phyloP scores from a whole-genome alignment of 306 rosid species.

The Medicago truncatula region DNA sequence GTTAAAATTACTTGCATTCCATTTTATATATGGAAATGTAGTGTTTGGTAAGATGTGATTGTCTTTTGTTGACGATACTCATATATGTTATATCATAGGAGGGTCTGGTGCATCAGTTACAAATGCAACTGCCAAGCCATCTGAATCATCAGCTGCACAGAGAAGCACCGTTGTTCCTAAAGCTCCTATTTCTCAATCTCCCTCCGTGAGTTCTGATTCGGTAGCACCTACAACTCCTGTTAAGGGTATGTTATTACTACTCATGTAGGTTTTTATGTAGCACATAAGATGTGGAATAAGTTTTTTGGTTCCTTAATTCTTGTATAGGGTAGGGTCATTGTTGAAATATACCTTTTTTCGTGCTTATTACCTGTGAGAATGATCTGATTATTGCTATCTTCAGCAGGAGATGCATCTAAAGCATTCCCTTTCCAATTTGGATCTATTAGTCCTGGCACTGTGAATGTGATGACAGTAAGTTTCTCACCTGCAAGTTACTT shows the following conservation, averaged over 20 bases:
- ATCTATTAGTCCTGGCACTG: conserved; percentile 74
- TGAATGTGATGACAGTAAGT: conserved; percentile 80
- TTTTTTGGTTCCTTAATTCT: conserved; percentile 22
- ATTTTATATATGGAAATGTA: conserved; percentile 12
- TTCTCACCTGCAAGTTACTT: conserved; percentile 30
- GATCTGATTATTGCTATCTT: conserved; percentile 49
- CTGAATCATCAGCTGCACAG: conserved; percentile 61
- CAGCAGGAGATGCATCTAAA: conserved; percentile 68
- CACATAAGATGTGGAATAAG: conserved; percentile 11
- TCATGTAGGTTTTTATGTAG: conserved; percentile 11
- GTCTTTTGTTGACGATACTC: conserved; percentile 2
- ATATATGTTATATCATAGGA: conserved; percentile 48
- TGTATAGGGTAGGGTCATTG: neutral
- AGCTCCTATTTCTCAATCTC: conserved; percentile 76
- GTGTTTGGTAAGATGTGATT: conserved; percentile 25
- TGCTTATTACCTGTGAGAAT: conserved; percentile 15
- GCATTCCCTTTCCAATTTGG: conserved; percentile 82
- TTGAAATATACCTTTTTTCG: neutral
- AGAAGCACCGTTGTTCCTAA: conserved; percentile 76
- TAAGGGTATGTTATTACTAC: conserved; percentile 57
- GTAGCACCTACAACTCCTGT: conserved; percentile 62
- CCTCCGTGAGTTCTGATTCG: conserved; percentile 59
- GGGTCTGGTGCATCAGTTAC: conserved; percentile 52
- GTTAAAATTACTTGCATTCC: conserved; percentile 20
- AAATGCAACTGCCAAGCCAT: conserved; percentile 58